phyloP scores from a whole-genome alignment of 371 early-diverging fungal genomes.

The Circinella umbellata region DNA sequence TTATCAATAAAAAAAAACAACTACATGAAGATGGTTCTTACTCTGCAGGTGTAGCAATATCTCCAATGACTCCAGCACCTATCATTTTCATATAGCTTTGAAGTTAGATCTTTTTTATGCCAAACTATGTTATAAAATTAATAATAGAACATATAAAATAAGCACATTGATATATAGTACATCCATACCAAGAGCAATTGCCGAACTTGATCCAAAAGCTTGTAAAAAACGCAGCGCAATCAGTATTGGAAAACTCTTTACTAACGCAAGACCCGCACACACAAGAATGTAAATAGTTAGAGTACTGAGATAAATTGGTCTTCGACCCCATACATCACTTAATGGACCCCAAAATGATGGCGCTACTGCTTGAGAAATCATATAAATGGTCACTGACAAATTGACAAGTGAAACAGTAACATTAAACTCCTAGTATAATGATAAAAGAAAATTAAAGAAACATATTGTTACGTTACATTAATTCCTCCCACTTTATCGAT shows the following conservation, averaged over 20 bases:
- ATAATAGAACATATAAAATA: too few relatives aligned
- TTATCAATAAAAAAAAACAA: neutral
- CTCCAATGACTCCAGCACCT: constrained; percentile 63
- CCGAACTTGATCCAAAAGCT: constrained; percentile 41
- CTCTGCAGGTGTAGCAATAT: constrained; percentile 53
- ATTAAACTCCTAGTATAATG: constrained; percentile 14
- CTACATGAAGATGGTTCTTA: constrained; percentile 19
- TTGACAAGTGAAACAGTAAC: constrained; percentile 20
- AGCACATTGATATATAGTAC: too few relatives aligned
- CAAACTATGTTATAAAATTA: too few relatives aligned
- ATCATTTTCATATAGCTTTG: constrained; percentile 22
- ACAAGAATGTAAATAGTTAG: constrained; percentile 8
- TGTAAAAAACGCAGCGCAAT: constrained; percentile 23
- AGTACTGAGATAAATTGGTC: constrained; percentile 21
- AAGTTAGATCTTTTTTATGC: constrained; percentile 24
- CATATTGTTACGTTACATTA: too few relatives aligned
- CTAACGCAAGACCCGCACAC: constrained; percentile 18
- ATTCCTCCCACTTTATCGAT: too few relatives aligned
- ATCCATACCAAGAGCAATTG: constrained; percentile 33
- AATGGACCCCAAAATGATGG: constrained; percentile 27
- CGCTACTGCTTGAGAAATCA: constrained; percentile 25
- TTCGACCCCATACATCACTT: constrained; percentile 24
- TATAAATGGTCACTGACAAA: constrained; percentile 18
- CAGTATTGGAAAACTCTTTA: constrained; percentile 10
- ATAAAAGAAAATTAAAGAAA: too few relatives aligned